Conservation (phyloP, 2,329 filamentous ascomycete genomes). For the Lasiodiplodia citricola region DNA sequence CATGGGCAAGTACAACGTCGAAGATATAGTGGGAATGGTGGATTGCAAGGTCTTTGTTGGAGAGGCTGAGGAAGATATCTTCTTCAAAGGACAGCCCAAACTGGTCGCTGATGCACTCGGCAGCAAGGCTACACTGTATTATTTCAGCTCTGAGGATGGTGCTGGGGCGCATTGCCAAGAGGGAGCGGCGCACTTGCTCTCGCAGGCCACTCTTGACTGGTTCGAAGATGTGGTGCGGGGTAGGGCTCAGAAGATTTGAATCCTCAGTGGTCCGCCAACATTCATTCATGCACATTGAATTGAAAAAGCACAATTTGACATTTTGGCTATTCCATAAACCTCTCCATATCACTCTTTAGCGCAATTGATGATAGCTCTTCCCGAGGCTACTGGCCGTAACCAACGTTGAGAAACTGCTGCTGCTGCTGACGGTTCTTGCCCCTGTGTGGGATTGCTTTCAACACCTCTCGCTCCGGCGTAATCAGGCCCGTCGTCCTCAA, state of each 20-base stretch:
- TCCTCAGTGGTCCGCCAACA: too few relatives aligned
- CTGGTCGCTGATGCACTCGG: background rate
- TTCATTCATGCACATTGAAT: too few relatives aligned
- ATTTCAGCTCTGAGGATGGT: background rate
- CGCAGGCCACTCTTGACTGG: background rate
- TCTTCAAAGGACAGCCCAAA: background rate
- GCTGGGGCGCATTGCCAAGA: background rate
- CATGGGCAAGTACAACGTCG: background rate
- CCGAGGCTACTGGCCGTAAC: background rate
- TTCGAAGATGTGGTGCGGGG: background rate
- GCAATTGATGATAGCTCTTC: background rate
- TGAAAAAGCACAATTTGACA: too few relatives aligned
- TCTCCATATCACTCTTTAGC: background rate
- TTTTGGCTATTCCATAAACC: background rate
- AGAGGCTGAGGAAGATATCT: background rate
- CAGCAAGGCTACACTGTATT: background rate
- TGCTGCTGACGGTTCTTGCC: background rate
- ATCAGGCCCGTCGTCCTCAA: background rate
- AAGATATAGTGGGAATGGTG: background rate
- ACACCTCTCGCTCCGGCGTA: background rate
- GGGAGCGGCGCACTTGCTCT: background rate
- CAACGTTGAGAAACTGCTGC: background rate
- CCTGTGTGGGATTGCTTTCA: background rate
- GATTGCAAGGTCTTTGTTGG: background rate
- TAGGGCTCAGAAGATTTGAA: too few relatives aligned